phyloP scores from a whole-genome alignment of 2,329 filamentous ascomycete genomes.

The Simplicillium sp. region DNA sequence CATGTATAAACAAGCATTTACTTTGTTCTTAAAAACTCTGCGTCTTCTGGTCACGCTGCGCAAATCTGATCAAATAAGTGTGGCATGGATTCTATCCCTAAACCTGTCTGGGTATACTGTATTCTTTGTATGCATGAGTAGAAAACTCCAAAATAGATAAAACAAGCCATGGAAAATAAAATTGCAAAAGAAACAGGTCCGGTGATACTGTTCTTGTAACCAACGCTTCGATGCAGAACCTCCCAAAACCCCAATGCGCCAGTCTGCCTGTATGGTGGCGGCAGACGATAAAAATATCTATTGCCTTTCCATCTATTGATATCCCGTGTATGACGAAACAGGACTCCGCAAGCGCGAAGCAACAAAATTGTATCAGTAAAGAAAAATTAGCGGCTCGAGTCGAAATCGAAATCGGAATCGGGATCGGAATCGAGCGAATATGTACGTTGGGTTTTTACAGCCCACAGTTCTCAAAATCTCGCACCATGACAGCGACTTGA shows the following conservation, averaged over 20 bases:
- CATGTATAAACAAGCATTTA: not conserved
- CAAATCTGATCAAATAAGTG: too few species aligned
- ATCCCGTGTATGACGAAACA: too few species aligned
- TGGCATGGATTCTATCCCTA: not conserved
- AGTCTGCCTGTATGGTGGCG: too few species aligned
- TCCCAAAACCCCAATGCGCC: not conserved
- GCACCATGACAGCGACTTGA: conserved; percentile 79
- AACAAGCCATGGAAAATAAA: not conserved
- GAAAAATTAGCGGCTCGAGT: conserved; percentile 3
- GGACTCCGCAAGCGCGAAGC: too few species aligned
- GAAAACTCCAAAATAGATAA: not conserved
- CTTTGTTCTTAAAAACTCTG: not conserved
- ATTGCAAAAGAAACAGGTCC: not conserved
- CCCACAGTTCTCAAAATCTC: conserved; percentile 70
- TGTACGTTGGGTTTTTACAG: conserved; percentile 25
- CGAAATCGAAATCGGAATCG: not conserved
- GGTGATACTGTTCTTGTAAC: not conserved
- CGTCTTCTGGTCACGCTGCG: not conserved
- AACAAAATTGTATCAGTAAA: not conserved
- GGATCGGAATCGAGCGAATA: not conserved
- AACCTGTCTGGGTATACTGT: not conserved
- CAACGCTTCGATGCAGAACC: not conserved
- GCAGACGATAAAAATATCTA: too few species aligned
- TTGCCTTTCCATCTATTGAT: too few species aligned
- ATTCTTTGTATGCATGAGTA: not conserved